Base-by-base conservation (phyloP, 1,139 yeast species). In the Lodderomyces metapsilosis region DNA sequence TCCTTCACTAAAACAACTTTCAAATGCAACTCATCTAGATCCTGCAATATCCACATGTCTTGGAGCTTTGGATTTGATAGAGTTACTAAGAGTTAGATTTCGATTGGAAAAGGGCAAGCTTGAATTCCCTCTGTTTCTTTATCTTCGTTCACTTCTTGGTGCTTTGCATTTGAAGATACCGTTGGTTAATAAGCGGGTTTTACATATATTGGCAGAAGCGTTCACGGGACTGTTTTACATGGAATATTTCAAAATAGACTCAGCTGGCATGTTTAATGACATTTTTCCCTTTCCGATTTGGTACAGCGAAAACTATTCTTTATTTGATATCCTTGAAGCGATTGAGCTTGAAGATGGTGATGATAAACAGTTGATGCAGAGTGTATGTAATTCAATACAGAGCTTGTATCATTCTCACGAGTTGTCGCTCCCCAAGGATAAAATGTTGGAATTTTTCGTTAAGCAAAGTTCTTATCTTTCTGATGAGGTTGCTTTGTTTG, bases 281-380 rank as follows among this genome's bases (percentile, higher is more conserved):
- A 42, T 66, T 2, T 57, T 68, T 15, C 76, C 76, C 11, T 71
- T 71, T 48, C 78, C 76, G 36, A 53, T 73, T 15, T 80, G 84
- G 83, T 71, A 71, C 45, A 64, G 79, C 0, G 53, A 64, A 2
- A 57, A 65, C 1, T 51, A 55, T 12, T 75, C 82, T 2, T 66
- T 81, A 1, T 68, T 70, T 37, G 74, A 67, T 36, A 57, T 62
- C 10, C 44, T 63, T 20, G 33, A 52, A 36, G 41, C 43, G 38
- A 34, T 65, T 27, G 48, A 57, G 39, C 41, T 67, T 1, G 50
- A 52, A 32, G 54, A 63, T 18, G 61, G 58, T 5, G 70, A 67
- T 13, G 76, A 72, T 36, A 51, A 50, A 6, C 61, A 57, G 37
- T 58, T 62, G 34, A 59, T 70, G 56, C 61, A 57, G 38, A 61